These are phyloP conservation scores for Triticum dicoccoides DNA, from an alignment of 176 grass and related monocot genomes.

Conservation along the genomic window DNA sequence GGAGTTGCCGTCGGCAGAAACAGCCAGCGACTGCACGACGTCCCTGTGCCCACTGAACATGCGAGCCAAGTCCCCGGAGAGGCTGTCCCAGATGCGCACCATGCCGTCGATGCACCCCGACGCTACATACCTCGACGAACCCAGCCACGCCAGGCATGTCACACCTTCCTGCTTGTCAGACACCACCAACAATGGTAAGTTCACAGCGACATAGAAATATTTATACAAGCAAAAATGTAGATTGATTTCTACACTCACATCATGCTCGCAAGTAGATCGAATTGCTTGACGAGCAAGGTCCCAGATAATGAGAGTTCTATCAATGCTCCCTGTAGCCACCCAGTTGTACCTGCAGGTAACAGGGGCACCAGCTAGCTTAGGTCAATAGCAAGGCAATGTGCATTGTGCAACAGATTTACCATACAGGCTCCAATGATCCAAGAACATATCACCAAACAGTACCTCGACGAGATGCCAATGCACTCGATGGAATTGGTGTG, in stretches of 20 bases:
- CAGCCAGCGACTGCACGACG: conserved; percentile 57
- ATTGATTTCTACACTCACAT: conserved; percentile 30
- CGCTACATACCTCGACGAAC: conserved; percentile 64
- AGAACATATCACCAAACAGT: background rate
- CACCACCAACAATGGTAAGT: background rate
- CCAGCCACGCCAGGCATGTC: conserved; percentile 33
- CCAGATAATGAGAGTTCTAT: conserved; percentile 79
- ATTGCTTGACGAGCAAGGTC: conserved; percentile 10
- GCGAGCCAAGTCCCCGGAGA: conserved; percentile 53
- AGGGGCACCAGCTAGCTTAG: background rate
- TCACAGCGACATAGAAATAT: background rate
- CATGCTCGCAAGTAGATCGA: conserved; percentile 69
- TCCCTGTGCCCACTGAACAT: conserved; percentile 52
- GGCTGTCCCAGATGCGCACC: conserved; percentile 87
- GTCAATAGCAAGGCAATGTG: background rate
- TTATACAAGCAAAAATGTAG: background rate
- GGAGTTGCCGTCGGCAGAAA: conserved; percentile 34
- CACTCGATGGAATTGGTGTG: conserved; percentile 75
- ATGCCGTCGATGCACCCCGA: conserved; percentile 72
- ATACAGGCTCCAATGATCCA: background rate
- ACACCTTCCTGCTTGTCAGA: conserved; percentile 56
- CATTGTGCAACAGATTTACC: background rate
- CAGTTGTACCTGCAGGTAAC: conserved; percentile 42
- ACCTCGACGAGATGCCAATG: conserved; percentile 65
- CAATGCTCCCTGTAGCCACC: conserved; percentile 79